A percentile compares a stretch with the other conserved stretches of the same genome.
These are phyloP conservation scores for Jackrogersella multiformis DNA, from an alignment of 495 filamentous ascomycete species.

Conservation along the genomic window DNA sequence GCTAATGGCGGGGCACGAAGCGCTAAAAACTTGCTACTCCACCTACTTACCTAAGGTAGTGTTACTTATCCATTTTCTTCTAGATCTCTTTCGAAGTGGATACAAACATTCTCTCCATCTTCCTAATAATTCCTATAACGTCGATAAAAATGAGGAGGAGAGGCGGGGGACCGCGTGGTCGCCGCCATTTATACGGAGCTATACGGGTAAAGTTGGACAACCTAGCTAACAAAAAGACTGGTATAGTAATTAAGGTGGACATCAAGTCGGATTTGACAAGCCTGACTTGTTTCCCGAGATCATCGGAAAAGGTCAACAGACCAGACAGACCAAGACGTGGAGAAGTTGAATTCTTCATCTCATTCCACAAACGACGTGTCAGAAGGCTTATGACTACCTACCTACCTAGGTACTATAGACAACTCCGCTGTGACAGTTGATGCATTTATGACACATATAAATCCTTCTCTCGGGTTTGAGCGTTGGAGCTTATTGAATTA, in stretches of 20 bases:
- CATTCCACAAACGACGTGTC: conserved; percentile 15
- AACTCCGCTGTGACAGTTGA: conserved; percentile 21
- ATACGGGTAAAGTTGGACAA: too few relatives aligned
- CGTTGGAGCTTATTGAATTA: conserved; percentile 20
- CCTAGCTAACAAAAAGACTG: neutral
- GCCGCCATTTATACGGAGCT: neutral
- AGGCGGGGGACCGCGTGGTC: neutral
- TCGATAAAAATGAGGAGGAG: conserved; percentile 3
- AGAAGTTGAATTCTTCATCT: conserved; percentile 30
- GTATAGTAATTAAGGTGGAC: neutral
- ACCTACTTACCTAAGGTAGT: conserved; percentile 11
- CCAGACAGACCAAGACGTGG: too few relatives aligned
- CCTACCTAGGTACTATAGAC: too few relatives aligned
- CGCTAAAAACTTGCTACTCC: conserved; percentile 12
- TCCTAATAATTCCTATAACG: neutral
- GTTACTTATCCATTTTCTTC: conserved; percentile 20
- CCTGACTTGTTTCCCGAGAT: neutral
- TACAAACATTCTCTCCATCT: neutral
- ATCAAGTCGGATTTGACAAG: neutral
- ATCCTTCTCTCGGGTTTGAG: conserved; percentile 18
- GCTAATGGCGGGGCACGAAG: conserved; percentile 31
- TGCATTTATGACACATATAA: conserved; percentile 45
- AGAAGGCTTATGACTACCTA: conserved; percentile 7
- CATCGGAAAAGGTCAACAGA: conserved; percentile 6
- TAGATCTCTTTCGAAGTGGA: conserved; percentile 34